These are phyloP conservation scores for Sorghum bicolor DNA, from an alignment of 176 grass and related monocot genomes.

Conservation along the genomic window Sorghum_bicolor_NCBIv3 NC_012871.2:77161501-77162000, in stretches of 20 bases:
- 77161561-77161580: not conserved
- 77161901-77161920: not conserved
- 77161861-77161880: conserved; percentile 10
- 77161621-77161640: not conserved
- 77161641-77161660: not conserved
- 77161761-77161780: not conserved
- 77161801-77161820: not conserved
- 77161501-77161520: conserved; percentile 57
- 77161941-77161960: not conserved
- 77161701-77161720: not conserved
- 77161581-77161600: not conserved
- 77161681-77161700: not conserved
- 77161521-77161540: conserved; percentile 72
- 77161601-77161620: not conserved
- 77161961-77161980: not conserved
- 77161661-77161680: not conserved
- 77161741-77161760: not conserved
- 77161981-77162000: not conserved
- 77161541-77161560: conserved; percentile 5
- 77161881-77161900: not conserved
- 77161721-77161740: not conserved
- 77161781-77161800: conserved; percentile 28
- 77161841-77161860: not conserved
- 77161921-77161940: not conserved
- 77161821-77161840: not conserved